Percentiles rank a stretch among this genome's conserved stretches.
Evolutionary conservation across 108 stramenopile genomes (phyloP).

Genomic region (Conticribra weissflogii): DNA sequence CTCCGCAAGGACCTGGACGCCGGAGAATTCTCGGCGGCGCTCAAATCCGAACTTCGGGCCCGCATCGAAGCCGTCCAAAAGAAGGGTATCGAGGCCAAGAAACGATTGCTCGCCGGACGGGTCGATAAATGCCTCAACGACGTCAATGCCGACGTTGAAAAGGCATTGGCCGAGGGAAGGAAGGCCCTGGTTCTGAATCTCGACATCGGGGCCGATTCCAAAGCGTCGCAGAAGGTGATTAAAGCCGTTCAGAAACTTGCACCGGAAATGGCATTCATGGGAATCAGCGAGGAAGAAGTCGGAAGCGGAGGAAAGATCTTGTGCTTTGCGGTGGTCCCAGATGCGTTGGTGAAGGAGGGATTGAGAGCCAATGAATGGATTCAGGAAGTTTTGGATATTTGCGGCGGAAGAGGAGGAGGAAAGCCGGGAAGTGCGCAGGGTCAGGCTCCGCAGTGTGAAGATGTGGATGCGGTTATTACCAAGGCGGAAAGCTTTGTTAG

Average conservation of each 20-base stretch:
- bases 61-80: constrained; percentile 86
- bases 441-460: constrained; percentile 68
- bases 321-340: constrained; percentile 83
- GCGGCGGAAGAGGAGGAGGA: constrained; percentile 89
- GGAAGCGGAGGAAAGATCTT: constrained; percentile 86
- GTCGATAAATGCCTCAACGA: constrained; percentile 67
- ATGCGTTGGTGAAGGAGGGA: constrained; percentile 60
- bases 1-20: constrained; percentile 83
- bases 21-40: constrained; percentile 72
- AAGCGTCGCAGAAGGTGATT: constrained; percentile 90
- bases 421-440: constrained; percentile 84
- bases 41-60: constrained; percentile 81
- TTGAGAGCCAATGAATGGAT: constrained; percentile 88
- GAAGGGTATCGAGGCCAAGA: constrained; percentile 83
- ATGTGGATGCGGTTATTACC: constrained; percentile 69
- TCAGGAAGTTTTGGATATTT: constrained; percentile 65
- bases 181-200: constrained; percentile 74
- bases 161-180: constrained; percentile 56
- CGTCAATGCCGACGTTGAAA: constrained; percentile 57
- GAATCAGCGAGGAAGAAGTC: constrained; percentile 75
- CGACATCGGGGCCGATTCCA: constrained; percentile 92
- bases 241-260: constrained; percentile 87
- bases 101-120: constrained; percentile 70
- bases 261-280: constrained; percentile 85
- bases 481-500: constrained; percentile 68